These are phyloP conservation scores for Eimeria sp. DNA, from an alignment of 169 alveolate species.

Conservation along the genomic window DNA sequence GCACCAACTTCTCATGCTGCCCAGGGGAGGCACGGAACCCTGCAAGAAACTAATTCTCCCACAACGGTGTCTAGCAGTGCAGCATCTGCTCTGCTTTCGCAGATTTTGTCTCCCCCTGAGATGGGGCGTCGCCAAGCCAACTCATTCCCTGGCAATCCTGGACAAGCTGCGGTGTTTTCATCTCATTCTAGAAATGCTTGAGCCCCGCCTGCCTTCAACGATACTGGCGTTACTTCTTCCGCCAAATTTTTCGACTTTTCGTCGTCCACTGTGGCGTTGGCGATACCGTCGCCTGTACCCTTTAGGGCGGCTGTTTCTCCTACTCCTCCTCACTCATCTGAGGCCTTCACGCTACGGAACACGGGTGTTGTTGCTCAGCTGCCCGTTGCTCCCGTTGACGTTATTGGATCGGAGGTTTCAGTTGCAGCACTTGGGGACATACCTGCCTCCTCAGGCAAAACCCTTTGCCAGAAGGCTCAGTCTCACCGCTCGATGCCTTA, in stretches of 20 bases:
- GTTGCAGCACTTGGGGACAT: neutral
- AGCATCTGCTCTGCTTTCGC: neutral
- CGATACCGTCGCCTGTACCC: neutral
- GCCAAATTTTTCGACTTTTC: neutral
- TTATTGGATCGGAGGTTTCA: neutral
- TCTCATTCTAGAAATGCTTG: too few relatives aligned
- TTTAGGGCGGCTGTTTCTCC: neutral
- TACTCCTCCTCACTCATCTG: neutral
- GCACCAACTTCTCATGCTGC: neutral
- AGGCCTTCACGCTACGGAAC: neutral
- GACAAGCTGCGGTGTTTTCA: neutral
- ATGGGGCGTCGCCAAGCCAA: neutral
- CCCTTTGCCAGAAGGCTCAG: neutral
- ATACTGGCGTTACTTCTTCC: neutral
- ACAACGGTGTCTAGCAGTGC: neutral
- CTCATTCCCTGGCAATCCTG: neutral
- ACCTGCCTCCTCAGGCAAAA: neutral
- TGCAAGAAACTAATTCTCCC: neutral
- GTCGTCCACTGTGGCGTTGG: neutral
- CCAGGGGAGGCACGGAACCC: neutral
- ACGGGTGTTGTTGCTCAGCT: neutral
- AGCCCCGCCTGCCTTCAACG: neutral
- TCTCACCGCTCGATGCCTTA: neutral
- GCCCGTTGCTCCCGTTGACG: neutral
- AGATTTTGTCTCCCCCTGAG: neutral